A percentile compares a stretch with the other conserved stretches of the same genome.
Conservation (phyloP, 352 stramenopile species). For the Phytopythium cucurbitacearum region DNA sequence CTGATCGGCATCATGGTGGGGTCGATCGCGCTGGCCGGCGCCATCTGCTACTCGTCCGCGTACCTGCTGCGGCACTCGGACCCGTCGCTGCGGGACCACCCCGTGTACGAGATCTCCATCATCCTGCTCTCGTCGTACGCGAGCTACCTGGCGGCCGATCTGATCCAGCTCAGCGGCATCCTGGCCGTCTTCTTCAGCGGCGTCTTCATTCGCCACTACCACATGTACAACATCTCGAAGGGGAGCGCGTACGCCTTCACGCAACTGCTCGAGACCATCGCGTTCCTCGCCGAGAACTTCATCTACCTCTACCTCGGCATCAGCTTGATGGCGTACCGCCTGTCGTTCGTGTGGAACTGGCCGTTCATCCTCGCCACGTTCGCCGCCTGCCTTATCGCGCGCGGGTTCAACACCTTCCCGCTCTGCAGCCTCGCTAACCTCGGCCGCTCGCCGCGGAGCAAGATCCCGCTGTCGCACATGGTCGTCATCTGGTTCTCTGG, state of each 20-base stretch:
- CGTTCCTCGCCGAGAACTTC: constrained; percentile 47
- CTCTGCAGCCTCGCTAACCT: constrained; percentile 31
- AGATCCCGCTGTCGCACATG: constrained; percentile 34
- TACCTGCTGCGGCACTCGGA: constrained; percentile 53
- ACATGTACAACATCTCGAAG: constrained; percentile 43
- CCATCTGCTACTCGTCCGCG: constrained; percentile 57
- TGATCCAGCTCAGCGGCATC: constrained; percentile 55
- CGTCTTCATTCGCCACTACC: constrained; percentile 48
- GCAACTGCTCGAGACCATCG: constrained; percentile 33
- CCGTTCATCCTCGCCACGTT: constrained; percentile 27
- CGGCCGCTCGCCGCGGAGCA: constrained; percentile 7
- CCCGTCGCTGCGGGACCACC: constrained; percentile 37
- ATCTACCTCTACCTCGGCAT: constrained; percentile 50
- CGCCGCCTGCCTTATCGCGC: constrained; percentile 18
- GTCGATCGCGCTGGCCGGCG: constrained; percentile 38
- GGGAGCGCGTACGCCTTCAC: constrained; percentile 29
- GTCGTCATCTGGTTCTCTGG: constrained; percentile 79
- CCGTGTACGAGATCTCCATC: constrained; percentile 73
- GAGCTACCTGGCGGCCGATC: constrained; percentile 32
- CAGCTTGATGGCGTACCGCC: constrained; percentile 32
- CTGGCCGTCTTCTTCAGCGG: constrained; percentile 85
- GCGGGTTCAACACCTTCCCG: constrained; percentile 34
- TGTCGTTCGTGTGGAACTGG: constrained; percentile 37
- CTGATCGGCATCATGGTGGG: constrained; percentile 48
- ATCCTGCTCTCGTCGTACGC: constrained; percentile 37